Evolutionary conservation across 1,284 basidiomycete genomes (phyloP), one percentile per base, ranked within the genome.

Genomic region (Ceraceosorus guamensis): DNA sequence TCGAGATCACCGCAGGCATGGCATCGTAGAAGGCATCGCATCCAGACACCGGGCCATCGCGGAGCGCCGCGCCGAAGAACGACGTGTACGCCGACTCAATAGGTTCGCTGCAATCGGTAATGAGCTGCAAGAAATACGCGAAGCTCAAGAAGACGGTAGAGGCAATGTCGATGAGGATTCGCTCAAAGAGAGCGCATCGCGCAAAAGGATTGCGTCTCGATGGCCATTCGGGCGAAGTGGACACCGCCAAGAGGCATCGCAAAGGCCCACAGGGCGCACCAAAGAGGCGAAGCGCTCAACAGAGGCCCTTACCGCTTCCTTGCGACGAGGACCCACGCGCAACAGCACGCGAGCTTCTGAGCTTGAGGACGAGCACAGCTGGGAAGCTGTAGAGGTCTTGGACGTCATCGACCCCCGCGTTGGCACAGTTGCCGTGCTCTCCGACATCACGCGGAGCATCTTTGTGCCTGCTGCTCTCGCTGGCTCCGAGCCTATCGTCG

Each of bases 391-490:
- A 2, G 64, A 66, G 18, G 60, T 60, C 14, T 52, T 88, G 63
- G 86, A 87, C 69, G 84, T 84, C 41, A 86, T 88, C 62, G 86
- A 88, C 67, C 82, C 84, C 5, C 83, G 86, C 70, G 82, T 88
- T 34, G 81, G 83, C 14, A 84, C 84, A 1, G 82, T 87, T 2
- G 82, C 85, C 2, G 83, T 80, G 47, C 78, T 88, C 37, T 83
- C 84, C 30, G 87, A 88, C 67, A 83, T 86, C n/a, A 85, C 85
- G 5, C 87, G 87, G 64, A 79, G 85, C 8, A 85, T 88, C 57
- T 71, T 88, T 41, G 82, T 87, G 65, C 86, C 86, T 3, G 55
- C 56, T 55, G 79, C 80, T 1, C 83, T 84, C 68, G 85, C 85
- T 73, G 83, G 82, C 37, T 81, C 84, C 45, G 84, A 82, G 70